These are phyloP conservation scores for Penicillium bialowiezense DNA, from an alignment of 495 filamentous ascomycete species.

Conservation along the genomic window DNA sequence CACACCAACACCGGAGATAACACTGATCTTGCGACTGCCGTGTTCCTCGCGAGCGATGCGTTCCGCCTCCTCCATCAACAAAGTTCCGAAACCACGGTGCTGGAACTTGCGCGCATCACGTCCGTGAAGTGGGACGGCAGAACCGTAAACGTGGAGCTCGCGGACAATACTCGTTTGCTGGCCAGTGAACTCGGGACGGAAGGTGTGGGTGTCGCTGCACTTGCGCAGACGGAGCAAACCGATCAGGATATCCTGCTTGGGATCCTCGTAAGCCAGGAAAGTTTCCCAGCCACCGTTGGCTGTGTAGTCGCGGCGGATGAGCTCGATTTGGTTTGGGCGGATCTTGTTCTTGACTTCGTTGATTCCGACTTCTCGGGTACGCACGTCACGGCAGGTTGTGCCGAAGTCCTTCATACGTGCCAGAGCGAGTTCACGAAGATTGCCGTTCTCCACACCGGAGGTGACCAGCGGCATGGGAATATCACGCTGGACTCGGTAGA, in stretches of 20 bases:
- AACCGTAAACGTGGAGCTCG: constrained; percentile 95
- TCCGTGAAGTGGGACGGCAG: constrained; percentile 90
- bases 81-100: constrained; percentile 93
- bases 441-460: constrained; percentile 95
- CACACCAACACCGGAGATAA: constrained; percentile 94
- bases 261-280: constrained; percentile 95
- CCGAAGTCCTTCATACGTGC: constrained; percentile 98
- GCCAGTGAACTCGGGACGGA: constrained; percentile 78
- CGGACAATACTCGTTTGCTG: constrained; percentile 90
- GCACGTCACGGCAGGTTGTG: constrained; percentile 95
- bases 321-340: constrained; percentile 90
- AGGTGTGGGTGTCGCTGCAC: constrained; percentile 86
- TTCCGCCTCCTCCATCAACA: constrained; percentile 98
- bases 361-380: constrained; percentile 94
- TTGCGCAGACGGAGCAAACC: constrained; percentile 86
- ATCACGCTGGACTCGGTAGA: constrained; percentile 97
- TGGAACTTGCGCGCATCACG: constrained; percentile 94
- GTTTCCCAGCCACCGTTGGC: constrained; percentile 98
- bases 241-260: constrained; percentile 96
- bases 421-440: constrained; percentile 87
- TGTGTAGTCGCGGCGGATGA: constrained; percentile 90
- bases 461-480: constrained; percentile 99
- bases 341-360: constrained; percentile 99
- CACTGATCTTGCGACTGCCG: constrained; percentile 86
- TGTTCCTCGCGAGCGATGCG: constrained; percentile 92